A percentile compares a stretch with the other conserved stretches of the same genome.
These are phyloP conservation scores for Closterium sp. DNA, from an alignment of 139 green algal genomes.

Conservation along the genomic window DNA sequence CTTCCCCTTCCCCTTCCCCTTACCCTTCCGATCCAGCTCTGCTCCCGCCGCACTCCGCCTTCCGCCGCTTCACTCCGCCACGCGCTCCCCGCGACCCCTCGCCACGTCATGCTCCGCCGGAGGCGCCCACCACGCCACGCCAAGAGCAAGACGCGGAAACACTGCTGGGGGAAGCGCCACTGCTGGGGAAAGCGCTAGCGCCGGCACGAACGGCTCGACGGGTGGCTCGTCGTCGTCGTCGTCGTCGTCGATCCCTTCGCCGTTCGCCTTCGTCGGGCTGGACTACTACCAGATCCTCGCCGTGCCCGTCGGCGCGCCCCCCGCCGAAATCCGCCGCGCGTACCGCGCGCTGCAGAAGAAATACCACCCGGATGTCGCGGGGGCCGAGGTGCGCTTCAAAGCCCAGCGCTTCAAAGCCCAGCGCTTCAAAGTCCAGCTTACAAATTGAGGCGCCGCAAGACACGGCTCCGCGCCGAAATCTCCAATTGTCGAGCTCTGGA, in stretches of 20 bases:
- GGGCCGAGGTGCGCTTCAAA: constrained; percentile 27
- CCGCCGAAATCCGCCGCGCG: neutral
- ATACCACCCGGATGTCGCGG: constrained; percentile 57
- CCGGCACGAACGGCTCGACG: too few relatives aligned
- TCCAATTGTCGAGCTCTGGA: neutral
- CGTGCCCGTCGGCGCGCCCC: neutral
- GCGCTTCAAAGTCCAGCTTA: too few relatives aligned
- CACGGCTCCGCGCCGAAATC: too few relatives aligned
- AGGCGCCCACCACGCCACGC: too few relatives aligned
- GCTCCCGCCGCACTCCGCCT: neutral
- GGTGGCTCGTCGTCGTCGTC: neutral
- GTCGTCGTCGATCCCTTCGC: neutral
- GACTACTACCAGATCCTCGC: constrained; percentile 26
- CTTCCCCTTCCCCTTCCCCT: neutral
- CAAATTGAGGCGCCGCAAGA: neutral
- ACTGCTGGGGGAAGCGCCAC: too few relatives aligned
- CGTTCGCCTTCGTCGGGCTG: neutral
- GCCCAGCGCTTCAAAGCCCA: too few relatives aligned
- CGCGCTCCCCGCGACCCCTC: too few relatives aligned
- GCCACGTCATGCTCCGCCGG: neutral
- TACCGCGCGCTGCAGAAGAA: constrained; percentile 22
- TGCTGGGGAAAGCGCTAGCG: too few relatives aligned
- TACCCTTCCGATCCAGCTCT: too few relatives aligned
- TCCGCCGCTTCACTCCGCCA: neutral
- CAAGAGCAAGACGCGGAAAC: too few relatives aligned